These are phyloP conservation scores for Phalaenopsis equestris DNA, from an alignment of 106 monocot species.

Conservation along the genomic window DNA sequence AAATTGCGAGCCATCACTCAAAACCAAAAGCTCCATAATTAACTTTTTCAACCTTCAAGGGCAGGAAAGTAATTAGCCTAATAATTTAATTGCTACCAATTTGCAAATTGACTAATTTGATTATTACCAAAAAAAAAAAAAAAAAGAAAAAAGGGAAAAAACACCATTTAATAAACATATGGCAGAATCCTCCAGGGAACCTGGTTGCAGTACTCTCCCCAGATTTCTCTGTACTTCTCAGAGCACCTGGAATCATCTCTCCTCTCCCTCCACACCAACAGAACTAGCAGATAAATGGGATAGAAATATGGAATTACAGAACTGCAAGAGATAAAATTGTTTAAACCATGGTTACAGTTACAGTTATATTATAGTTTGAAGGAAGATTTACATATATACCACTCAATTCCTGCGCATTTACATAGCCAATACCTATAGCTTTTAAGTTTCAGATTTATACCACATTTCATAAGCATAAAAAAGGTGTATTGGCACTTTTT, in stretches of 20 bases:
- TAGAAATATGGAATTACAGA: conserved; percentile 94
- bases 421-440: no score
- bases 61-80: no score
- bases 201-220: conserved; percentile 88
- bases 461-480: no score
- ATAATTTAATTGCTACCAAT: no score
- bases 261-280: conserved; percentile 96
- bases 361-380: neutral
- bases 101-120: no score
- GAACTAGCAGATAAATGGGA: conserved; percentile 76
- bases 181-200: conserved; percentile 94
- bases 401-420: no score
- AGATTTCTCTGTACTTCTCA: conserved; percentile 85
- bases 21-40: no score
- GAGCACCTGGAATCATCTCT: conserved; percentile 90
- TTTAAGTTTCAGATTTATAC: no score
- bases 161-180: conserved; percentile 52
- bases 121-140: neutral
- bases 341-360: neutral
- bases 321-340: conserved; percentile 24
- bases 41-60: no score
- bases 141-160: neutral
- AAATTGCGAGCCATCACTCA: no score
- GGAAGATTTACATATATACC: neutral
- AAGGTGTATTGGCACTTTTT: no score